Conservation (phyloP, 257 asterid species). For the Agastache rugosa region DNA sequence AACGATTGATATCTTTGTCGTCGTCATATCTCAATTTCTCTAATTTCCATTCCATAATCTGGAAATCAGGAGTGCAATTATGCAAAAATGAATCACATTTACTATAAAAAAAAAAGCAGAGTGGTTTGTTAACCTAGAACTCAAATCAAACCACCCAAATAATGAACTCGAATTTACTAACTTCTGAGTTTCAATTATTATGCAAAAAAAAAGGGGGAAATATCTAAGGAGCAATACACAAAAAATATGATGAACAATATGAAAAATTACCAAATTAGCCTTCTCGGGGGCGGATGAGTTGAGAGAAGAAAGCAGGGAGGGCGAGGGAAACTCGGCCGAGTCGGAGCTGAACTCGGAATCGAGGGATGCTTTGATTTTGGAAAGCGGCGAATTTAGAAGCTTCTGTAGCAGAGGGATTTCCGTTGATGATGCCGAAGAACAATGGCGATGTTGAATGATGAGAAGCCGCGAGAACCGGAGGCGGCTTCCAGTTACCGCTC, state of each 20-base stretch:
- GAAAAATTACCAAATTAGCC: slow-evolving; percentile 55
- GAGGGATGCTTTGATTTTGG: slow-evolving; percentile 47
- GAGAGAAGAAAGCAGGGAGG: slow-evolving; percentile 49
- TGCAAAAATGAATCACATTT: slow-evolving; percentile 17
- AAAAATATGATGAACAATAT: background rate
- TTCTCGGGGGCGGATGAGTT: slow-evolving; percentile 48
- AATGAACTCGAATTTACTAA: background rate
- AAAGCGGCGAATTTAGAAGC: slow-evolving; percentile 49
- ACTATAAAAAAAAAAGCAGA: background rate
- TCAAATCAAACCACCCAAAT: too few relatives aligned
- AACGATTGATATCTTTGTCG: slow-evolving; percentile 38
- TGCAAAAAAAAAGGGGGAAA: background rate
- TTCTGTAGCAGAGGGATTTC: slow-evolving; percentile 47
- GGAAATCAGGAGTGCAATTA: slow-evolving; percentile 15
- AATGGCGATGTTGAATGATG: slow-evolving; percentile 30
- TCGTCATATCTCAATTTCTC: slow-evolving; percentile 46
- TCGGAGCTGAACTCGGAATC: slow-evolving; percentile 49
- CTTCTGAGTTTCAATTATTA: background rate
- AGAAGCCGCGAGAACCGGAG: slow-evolving; percentile 26
- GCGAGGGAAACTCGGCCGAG: slow-evolving; percentile 48
- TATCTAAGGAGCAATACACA: background rate
- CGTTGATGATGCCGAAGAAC: slow-evolving; percentile 37
- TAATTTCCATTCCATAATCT: slow-evolving; percentile 62
- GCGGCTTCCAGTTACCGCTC: slow-evolving; percentile 21
- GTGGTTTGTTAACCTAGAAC: too few relatives aligned